Conservation (phyloP, 768 basidiomycete species). For the Boletus subcaerulescens region DNA sequence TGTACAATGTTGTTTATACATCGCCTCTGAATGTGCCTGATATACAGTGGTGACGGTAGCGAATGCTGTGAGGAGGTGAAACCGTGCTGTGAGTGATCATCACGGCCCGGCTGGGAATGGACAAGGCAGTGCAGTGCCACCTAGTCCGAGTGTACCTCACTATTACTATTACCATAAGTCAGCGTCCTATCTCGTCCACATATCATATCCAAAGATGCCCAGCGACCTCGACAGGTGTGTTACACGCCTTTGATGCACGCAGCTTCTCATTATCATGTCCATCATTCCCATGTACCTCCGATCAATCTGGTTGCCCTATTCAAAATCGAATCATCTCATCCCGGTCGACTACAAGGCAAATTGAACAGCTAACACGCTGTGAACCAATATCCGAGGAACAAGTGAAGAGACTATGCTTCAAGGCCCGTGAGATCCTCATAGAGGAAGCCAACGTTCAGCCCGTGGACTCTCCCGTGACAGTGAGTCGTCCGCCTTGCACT, state of each 20-base stretch:
- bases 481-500: slow-evolving; percentile 36
- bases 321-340: slow-evolving; percentile 15
- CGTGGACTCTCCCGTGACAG: slow-evolving; percentile 95
- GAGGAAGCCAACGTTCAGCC: slow-evolving; percentile 98
- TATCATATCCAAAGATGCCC: slow-evolving; percentile 38
- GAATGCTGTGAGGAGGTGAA: slow-evolving; percentile 3
- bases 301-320: slow-evolving; percentile 20
- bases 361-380: slow-evolving; percentile 89
- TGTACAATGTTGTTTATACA: slow-evolving; percentile 34
- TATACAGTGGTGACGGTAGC: slow-evolving; percentile 16
- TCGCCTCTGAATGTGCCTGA: slow-evolving; percentile 24
- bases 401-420: slow-evolving; percentile 92
- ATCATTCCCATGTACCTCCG: slow-evolving; percentile 25
- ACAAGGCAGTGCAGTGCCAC: slow-evolving; percentile 28
- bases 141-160: slow-evolving; percentile 17
- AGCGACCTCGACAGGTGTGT: slow-evolving; percentile 58
- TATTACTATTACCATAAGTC: slow-evolving; percentile 26
- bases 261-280: slow-evolving; percentile 17
- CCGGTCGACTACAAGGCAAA: slow-evolving; percentile 61
- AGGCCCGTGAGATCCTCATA: slow-evolving; percentile 93
- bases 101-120: slow-evolving; percentile 12
- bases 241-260: slow-evolving; percentile 30
- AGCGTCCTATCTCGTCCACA: slow-evolving; percentile 26
- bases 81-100: slow-evolving; percentile 16
- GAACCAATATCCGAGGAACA: slow-evolving; percentile 95